These are phyloP conservation scores for Phlebiopsis gigantea DNA, from an alignment of 768 basidiomycete genomes.

Conservation along the genomic window DNA sequence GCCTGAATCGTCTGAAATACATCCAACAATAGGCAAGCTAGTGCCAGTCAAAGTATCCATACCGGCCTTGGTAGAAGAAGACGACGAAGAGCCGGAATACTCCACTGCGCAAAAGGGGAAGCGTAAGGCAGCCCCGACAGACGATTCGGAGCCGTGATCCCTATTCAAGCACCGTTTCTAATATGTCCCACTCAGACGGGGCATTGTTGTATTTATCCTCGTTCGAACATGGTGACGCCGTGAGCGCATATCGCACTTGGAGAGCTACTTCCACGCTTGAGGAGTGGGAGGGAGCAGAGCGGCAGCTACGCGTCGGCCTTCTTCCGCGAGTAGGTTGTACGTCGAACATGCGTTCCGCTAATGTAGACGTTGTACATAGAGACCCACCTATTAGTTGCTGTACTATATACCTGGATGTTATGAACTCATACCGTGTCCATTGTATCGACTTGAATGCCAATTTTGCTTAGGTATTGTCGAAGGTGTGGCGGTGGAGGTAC, in stretches of 20 bases:
- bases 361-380: neutral
- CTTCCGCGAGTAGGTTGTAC: constrained; percentile 89
- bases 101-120: constrained; percentile 52
- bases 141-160: neutral
- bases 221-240: neutral
- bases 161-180: neutral
- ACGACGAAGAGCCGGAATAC: constrained; percentile 34
- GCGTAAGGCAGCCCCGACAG: constrained; percentile 42
- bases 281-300: constrained; percentile 72
- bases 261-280: constrained; percentile 38
- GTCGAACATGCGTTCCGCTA: constrained; percentile 93
- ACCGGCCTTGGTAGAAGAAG: constrained; percentile 59
- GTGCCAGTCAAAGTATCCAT: constrained; percentile 54
- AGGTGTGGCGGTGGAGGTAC: constrained; percentile 65
- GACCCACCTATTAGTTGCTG: neutral
- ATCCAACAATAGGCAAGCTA: constrained; percentile 41
- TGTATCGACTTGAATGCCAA: constrained; percentile 86
- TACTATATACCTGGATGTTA: neutral
- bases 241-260: neutral
- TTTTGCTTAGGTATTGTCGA: constrained; percentile 57
- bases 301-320: constrained; percentile 88
- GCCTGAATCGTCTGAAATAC: neutral
- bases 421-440: constrained; percentile 70
- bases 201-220: neutral
- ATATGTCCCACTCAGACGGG: too few relatives aligned